These are phyloP conservation scores for Ganoderma meredithae DNA, from an alignment of 1,284 basidiomycete genomes.

Conservation along the genomic window DNA sequence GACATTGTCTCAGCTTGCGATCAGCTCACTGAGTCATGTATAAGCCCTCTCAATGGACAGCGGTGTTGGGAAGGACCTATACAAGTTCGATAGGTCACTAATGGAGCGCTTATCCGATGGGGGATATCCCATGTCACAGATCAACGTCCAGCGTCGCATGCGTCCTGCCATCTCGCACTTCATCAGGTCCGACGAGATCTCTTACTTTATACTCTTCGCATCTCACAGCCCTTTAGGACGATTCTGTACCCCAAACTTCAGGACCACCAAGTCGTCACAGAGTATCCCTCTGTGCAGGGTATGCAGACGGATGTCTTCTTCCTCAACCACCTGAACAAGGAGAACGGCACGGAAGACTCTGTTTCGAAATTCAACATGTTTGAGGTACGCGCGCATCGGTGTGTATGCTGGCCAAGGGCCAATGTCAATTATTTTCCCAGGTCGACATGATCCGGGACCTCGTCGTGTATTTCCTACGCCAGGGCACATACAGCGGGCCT, in stretches of 20 bases:
- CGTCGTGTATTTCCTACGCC: slow-evolving; percentile 71
- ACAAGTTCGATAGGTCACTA: slow-evolving; percentile 53
- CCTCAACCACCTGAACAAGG: slow-evolving; percentile 60
- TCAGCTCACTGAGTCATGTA: not conserved
- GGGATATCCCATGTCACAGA: slow-evolving; percentile 51
- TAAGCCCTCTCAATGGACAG: slow-evolving; percentile 52
- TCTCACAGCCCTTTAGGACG: slow-evolving; percentile 45
- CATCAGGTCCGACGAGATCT: slow-evolving; percentile 40
- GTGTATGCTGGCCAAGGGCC: too few relatives aligned
- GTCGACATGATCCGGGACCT: slow-evolving; percentile 76
- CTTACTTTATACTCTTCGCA: not conserved
- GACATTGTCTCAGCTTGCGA: not conserved
- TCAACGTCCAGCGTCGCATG: slow-evolving; percentile 53
- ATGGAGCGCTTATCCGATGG: slow-evolving; percentile 54
- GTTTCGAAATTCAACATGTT: not conserved
- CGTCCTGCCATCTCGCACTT: slow-evolving; percentile 53
- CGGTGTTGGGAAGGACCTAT: slow-evolving; percentile 43
- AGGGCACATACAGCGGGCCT: slow-evolving; percentile 37
- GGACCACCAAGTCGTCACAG: slow-evolving; percentile 58
- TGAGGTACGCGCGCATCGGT: not conserved
- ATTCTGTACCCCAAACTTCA: slow-evolving; percentile 65
- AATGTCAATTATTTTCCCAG: slow-evolving; percentile 40
- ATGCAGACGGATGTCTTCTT: slow-evolving; percentile 68
- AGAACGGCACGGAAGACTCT: slow-evolving; percentile 54
- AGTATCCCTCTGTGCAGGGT: slow-evolving; percentile 62